phyloP scores from a whole-genome alignment of 345 rosid genomes.

The Eucalyptus erythrocorys region DNA sequence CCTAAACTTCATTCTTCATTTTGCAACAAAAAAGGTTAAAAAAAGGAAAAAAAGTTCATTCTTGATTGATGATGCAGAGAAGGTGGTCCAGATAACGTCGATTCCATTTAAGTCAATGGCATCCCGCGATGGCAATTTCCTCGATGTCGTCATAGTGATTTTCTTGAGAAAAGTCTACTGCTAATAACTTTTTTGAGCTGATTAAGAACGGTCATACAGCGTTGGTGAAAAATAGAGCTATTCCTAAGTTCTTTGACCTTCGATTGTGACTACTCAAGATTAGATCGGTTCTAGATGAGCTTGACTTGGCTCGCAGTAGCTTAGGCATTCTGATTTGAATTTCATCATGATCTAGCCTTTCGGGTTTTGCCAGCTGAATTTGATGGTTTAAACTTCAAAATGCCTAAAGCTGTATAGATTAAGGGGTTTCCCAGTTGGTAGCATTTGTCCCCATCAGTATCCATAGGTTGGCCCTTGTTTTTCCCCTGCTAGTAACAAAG shows the following conservation, averaged over 20 bases:
- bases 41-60: fast-evolving
- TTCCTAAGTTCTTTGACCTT: not conserved
- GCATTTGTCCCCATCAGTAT: not conserved
- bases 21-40: too few species aligned
- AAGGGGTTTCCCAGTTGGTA: not conserved
- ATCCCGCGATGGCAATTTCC: not conserved
- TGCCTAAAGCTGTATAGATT: not conserved
- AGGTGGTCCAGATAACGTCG: not conserved
- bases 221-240: not conserved
- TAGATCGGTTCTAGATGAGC: not conserved
- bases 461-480: not conserved
- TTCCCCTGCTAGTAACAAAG: not conserved
- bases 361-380: not conserved
- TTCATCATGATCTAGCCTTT: not conserved
- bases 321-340: not conserved
- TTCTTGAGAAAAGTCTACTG: not conserved
- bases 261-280: not conserved
- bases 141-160: not conserved
- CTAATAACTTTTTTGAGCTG: not conserved
- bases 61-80: not conserved
- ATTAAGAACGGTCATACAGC: not conserved
- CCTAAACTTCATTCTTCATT: not conserved
- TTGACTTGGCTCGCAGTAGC: not conserved
- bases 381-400: not conserved
- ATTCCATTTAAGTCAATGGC: not conserved